Evolutionary conservation across 441 rosid species (phyloP).

Genomic region (Erysimum pusillum): DNA sequence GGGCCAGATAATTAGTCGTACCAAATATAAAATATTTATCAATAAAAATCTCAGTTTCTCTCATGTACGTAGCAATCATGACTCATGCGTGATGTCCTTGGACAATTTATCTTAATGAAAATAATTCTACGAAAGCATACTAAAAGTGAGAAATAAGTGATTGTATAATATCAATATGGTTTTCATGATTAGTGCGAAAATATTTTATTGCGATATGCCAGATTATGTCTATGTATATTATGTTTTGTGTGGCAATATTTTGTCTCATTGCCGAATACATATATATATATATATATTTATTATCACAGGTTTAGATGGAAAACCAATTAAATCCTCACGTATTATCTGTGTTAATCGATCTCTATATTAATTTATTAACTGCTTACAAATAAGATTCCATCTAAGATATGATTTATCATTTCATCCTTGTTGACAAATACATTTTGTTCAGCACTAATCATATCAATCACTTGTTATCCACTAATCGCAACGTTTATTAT

Average conservation of each 20-base stretch:
- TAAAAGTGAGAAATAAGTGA: neutral
- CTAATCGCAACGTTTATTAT: constrained; percentile 17
- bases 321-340: neutral
- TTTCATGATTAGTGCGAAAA: neutral
- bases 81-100: constrained; percentile 29
- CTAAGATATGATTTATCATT: constrained; percentile 5
- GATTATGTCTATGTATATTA: neutral
- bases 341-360: neutral
- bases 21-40: neutral
- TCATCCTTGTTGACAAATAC: constrained; percentile 12
- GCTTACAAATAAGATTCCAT: neutral
- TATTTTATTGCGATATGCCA: neutral
- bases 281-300: neutral
- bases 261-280: constrained; percentile 6
- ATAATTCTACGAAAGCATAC: neutral
- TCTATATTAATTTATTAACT: neutral
- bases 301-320: neutral
- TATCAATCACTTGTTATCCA: constrained; percentile 29
- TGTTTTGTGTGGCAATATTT: neutral
- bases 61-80: constrained; percentile 22
- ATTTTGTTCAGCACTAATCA: constrained; percentile 21
- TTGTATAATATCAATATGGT: neutral
- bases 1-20: neutral
- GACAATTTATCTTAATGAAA: neutral
- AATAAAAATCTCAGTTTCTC: neutral